Conservation (phyloP, 139 green algal species). For the Pleodorina starrii region DNA sequence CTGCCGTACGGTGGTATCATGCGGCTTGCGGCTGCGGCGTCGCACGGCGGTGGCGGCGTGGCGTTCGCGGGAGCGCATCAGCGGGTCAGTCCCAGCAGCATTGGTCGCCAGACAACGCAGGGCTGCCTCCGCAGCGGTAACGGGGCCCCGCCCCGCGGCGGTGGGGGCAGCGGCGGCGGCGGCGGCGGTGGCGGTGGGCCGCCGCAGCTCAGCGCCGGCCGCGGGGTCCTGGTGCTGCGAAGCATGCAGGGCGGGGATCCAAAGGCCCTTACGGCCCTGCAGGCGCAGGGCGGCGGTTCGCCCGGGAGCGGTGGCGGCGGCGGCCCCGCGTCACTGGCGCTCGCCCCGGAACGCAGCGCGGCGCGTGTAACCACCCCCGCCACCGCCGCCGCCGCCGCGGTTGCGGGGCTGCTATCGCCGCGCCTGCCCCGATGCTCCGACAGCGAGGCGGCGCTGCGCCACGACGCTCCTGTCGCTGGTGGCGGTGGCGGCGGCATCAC, state of each 20-base stretch:
- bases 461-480: neutral
- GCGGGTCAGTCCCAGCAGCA: neutral
- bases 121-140: neutral
- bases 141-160: no score
- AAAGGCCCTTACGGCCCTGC: no score
- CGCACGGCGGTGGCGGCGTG: neutral
- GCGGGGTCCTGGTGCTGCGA: neutral
- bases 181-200: neutral
- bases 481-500: neutral
- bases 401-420: neutral
- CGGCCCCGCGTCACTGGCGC: neutral
- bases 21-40: neutral
- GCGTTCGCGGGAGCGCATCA: neutral
- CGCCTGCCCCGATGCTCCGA: neutral
- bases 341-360: neutral
- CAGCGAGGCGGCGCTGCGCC: neutral
- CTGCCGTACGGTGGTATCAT: constrained; percentile 5
- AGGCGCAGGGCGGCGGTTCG: no score
- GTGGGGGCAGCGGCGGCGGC: neutral
- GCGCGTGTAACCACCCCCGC: neutral
- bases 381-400: no score
- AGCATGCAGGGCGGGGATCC: no score
- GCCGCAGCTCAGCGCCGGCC: neutral
- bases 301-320: neutral
- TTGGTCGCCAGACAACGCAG: neutral